These are phyloP conservation scores for Amaranthus tricolor DNA, from an alignment of 179 eudicot genomes.

Conservation along the genomic window DNA sequence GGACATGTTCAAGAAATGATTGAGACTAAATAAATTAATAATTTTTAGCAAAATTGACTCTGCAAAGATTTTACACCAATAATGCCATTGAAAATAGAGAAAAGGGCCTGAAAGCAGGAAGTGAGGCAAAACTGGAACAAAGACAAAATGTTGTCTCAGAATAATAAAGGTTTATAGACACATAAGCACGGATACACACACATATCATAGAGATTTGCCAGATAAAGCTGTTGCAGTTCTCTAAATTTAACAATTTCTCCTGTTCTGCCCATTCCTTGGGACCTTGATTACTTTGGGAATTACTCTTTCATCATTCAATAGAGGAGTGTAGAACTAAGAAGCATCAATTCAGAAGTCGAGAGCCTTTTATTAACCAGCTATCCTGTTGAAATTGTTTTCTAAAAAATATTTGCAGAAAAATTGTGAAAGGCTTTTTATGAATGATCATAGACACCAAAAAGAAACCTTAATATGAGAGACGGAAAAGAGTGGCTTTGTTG, in stretches of 20 bases:
- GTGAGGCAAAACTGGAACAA: background rate
- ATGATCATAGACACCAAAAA: background rate
- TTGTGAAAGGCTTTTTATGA: background rate
- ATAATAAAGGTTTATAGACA: no score
- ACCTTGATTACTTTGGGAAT: background rate
- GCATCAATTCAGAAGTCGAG: conserved; percentile 12
- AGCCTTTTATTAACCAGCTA: background rate
- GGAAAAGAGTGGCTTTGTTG: no score
- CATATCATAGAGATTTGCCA: background rate
- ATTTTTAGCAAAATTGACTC: background rate
- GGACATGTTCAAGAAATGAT: conserved; percentile 15
- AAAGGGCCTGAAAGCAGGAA: background rate
- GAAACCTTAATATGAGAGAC: background rate
- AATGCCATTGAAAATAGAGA: no score
- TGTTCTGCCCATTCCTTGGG: background rate
- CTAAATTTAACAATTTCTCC: background rate
- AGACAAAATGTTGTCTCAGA: no score
- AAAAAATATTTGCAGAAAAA: background rate
- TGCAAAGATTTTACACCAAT: background rate
- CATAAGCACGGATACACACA: no score
- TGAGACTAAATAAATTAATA: background rate
- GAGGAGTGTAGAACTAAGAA: background rate
- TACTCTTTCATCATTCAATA: conserved; percentile 1
- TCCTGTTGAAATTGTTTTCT: background rate
- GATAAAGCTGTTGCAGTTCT: background rate